phyloP scores from a whole-genome alignment of 352 stramenopile genomes.

The Phytophthora pistaciae region DNA sequence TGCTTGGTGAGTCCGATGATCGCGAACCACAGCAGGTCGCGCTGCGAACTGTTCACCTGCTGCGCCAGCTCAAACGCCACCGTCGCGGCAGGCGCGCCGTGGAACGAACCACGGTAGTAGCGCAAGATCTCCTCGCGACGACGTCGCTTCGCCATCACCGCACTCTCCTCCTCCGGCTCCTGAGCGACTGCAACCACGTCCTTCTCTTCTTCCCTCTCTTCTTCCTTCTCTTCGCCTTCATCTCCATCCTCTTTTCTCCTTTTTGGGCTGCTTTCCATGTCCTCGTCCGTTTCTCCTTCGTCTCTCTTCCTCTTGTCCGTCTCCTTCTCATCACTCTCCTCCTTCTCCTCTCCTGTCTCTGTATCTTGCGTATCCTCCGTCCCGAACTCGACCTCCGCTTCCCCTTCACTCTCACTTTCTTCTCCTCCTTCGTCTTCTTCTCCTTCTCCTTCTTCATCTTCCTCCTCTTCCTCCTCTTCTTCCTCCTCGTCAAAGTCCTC shows the following conservation, averaged over 20 bases:
- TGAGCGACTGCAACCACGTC: constrained; percentile 15
- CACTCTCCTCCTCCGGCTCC: constrained; percentile 33
- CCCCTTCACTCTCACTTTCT: constrained; percentile 46
- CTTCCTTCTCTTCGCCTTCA: constrained; percentile 40
- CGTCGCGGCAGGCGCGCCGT: constrained; percentile 73
- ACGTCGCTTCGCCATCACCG: constrained; percentile 58
- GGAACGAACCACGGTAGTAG: constrained; percentile 96
- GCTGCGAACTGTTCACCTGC: constrained; percentile 85
- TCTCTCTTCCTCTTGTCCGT: constrained; percentile 45
- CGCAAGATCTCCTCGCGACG: constrained; percentile 83
- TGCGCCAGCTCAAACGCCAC: constrained; percentile 88
- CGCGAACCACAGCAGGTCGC: constrained; percentile 97
- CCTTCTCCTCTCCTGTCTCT: constrained; percentile 21
- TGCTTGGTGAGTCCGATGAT: constrained; percentile 97
- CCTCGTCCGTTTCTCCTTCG: constrained; percentile 40
- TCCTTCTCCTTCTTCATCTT: constrained; percentile 50
- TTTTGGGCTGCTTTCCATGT: constrained; percentile 23
- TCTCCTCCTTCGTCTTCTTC: constrained; percentile 26
- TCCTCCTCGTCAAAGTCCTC: constrained; percentile 76
- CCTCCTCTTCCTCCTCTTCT: constrained; percentile 65
- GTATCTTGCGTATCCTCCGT: constrained; percentile 23
- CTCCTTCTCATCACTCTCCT: constrained; percentile 16
- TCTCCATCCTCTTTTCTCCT: constrained; percentile 32
- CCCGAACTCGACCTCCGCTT: constrained; percentile 68
- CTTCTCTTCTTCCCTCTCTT: constrained; percentile 34